These are phyloP conservation scores for Chenopodium formosanum DNA, from an alignment of 148 eudicot species.

Conservation along the genomic window DNA sequence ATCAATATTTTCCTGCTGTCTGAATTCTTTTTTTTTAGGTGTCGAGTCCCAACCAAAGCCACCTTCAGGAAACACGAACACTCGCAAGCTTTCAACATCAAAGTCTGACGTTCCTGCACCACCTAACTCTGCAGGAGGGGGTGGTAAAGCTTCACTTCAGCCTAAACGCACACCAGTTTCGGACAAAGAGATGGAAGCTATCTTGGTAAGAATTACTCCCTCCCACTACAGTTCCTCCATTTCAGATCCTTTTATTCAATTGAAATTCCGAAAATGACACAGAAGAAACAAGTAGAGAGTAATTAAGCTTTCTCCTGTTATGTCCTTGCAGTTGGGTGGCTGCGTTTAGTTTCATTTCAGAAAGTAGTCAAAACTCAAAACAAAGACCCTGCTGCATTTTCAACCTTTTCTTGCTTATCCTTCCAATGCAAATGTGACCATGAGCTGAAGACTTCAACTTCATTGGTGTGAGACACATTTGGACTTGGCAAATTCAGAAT, in stretches of 20 bases:
- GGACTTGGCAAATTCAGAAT: background rate
- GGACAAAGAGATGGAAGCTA: constrained; percentile 60
- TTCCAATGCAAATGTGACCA: background rate
- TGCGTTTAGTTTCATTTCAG: constrained; percentile 29
- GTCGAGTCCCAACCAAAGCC: constrained; percentile 31
- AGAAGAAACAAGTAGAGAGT: background rate
- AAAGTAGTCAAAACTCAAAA: background rate
- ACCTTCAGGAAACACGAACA: constrained; percentile 20
- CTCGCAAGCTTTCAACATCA: constrained; percentile 29
- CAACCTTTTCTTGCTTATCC: background rate
- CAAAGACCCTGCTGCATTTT: background rate
- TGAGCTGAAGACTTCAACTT: background rate
- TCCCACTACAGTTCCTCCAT: background rate
- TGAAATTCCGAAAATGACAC: background rate
- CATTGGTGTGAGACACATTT: background rate
- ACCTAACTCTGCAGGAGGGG: constrained; percentile 41
- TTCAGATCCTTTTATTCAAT: background rate
- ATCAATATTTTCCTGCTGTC: too few species aligned
- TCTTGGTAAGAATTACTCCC: constrained; percentile 41
- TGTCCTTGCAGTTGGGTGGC: constrained; percentile 52
- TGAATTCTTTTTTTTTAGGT: constrained; percentile 3
- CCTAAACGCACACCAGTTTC: constrained; percentile 73
- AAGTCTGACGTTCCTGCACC: constrained; percentile 55
- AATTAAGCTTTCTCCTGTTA: constrained; percentile 2
- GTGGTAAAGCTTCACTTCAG: constrained; percentile 73